A percentile compares a stretch with the other conserved stretches of the same genome.
These are phyloP conservation scores for Naematelia encephala DNA, from an alignment of 768 basidiomycete species.

Conservation along the genomic window DNA sequence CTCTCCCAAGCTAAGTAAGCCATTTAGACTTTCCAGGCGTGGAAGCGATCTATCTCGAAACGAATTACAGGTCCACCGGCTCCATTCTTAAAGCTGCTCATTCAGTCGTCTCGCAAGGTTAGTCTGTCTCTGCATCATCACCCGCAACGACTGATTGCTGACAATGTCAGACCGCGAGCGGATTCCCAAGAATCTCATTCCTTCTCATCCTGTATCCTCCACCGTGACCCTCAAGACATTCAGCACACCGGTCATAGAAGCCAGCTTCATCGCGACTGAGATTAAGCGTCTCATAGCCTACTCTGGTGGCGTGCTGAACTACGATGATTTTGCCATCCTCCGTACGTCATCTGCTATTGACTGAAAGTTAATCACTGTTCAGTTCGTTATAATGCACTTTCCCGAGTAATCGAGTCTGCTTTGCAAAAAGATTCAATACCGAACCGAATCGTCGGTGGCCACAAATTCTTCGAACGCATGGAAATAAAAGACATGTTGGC, in stretches of 20 bases:
- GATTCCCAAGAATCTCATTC: constrained; percentile 68
- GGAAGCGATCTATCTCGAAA: constrained; percentile 69
- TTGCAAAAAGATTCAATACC: constrained; percentile 78
- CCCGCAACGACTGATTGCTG: too few species aligned
- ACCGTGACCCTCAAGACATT: constrained; percentile 61
- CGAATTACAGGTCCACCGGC: constrained; percentile 81
- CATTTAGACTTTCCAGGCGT: constrained; percentile 67
- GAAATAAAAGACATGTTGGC: constrained; percentile 79
- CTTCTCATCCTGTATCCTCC: constrained; percentile 64
- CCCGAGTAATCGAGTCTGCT: constrained; percentile 68
- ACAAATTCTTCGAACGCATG: constrained; percentile 79
- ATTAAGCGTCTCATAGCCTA: constrained; percentile 73
- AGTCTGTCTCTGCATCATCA: constrained; percentile 9
- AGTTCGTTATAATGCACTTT: constrained; percentile 81
- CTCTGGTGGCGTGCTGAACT: constrained; percentile 67
- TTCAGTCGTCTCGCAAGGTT: constrained; percentile 79
- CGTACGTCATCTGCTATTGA: constrained; percentile 51
- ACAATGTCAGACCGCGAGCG: constrained; percentile 63
- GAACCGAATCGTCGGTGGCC: constrained; percentile 69
- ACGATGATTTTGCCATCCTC: constrained; percentile 79
- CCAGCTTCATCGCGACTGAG: constrained; percentile 67
- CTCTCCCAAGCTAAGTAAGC: too few species aligned
- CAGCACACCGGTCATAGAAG: constrained; percentile 57
- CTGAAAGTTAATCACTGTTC: not conserved
- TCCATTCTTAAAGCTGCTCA: constrained; percentile 69